Conservation (phyloP, 2,329 filamentous ascomycete genomes). For the Exophiala spinifera region DNA sequence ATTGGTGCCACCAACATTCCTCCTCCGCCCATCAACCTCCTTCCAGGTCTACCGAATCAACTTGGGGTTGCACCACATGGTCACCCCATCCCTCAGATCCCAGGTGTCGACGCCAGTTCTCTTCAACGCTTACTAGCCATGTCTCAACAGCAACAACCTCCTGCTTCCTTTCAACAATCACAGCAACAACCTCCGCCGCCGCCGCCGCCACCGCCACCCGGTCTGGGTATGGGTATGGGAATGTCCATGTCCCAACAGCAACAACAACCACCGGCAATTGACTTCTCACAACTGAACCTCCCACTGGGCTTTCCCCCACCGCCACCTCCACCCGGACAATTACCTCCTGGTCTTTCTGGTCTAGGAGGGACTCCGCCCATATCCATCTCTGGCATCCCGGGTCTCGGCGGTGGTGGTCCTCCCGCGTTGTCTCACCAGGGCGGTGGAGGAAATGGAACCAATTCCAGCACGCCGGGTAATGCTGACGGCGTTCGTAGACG, state of each 20-base stretch:
- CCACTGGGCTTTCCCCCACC: slow-evolving; percentile 56
- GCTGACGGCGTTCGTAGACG: slow-evolving; percentile 40
- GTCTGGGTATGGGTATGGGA: slow-evolving; percentile 40
- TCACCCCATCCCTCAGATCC: slow-evolving; percentile 45
- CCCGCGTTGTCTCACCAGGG: slow-evolving; percentile 36
- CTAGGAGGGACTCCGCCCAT: slow-evolving; percentile 44
- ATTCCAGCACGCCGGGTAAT: slow-evolving; percentile 36
- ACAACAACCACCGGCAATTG: slow-evolving; percentile 37
- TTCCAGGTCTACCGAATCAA: slow-evolving; percentile 27
- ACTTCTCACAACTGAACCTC: slow-evolving; percentile 34
- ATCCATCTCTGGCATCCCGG: slow-evolving; percentile 31
- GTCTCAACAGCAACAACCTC: slow-evolving; percentile 29
- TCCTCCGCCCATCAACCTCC: slow-evolving; percentile 11
- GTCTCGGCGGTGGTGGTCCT: background rate
- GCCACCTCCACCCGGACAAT: slow-evolving; percentile 46
- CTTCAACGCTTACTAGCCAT: slow-evolving; percentile 31
- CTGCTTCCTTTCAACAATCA: slow-evolving; percentile 1
- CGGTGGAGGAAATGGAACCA: slow-evolving; percentile 33
- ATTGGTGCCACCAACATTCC: slow-evolving; percentile 6
- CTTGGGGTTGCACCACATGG: background rate
- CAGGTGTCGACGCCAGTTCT: slow-evolving; percentile 48
- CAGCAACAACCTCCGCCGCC: slow-evolving; percentile 35
- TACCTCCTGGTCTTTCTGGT: slow-evolving; percentile 30
- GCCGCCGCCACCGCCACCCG: slow-evolving; percentile 33
- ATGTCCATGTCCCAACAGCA: no score